These are phyloP conservation scores for Wolfiporia cocos DNA, from an alignment of 1,284 basidiomycete species.

Conservation along the genomic window DNA sequence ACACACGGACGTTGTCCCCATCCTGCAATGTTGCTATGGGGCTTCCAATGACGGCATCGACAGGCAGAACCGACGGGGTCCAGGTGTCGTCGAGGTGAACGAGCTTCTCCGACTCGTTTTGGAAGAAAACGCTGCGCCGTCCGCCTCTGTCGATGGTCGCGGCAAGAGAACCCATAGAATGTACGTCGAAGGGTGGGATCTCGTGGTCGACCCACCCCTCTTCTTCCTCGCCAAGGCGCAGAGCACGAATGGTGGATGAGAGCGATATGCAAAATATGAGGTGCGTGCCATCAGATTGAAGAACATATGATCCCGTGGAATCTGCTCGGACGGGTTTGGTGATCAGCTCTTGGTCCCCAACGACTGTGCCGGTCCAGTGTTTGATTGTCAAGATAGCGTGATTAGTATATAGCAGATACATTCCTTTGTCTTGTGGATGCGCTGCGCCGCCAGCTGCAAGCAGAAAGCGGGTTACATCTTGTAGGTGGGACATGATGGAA, in stretches of 20 bases:
- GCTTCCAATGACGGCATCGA: background rate
- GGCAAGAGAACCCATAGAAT: conserved; percentile 1
- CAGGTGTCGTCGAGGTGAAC: conserved; percentile 3
- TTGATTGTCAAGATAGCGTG: conserved; percentile 1
- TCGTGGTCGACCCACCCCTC: conserved; percentile 6
- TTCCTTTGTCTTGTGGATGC: conserved; percentile 1
- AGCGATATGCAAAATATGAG: conserved; percentile 3
- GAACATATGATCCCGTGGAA: conserved; percentile 4
- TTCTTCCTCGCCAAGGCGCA: conserved; percentile 5
- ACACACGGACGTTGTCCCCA: conserved; percentile 1
- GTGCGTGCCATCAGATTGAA: background rate
- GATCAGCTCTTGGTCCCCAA: conserved; percentile 5
- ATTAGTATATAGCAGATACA: conserved; percentile 6
- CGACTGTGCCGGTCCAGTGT: conserved; percentile 3
- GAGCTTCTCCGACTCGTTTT: conserved; percentile 1
- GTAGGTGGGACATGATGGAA: conserved; percentile 10
- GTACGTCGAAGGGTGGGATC: conserved; percentile 1
- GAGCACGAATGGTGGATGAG: background rate
- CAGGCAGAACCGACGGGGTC: conserved; percentile 1
- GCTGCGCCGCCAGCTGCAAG: conserved; percentile 5
- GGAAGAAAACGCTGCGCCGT: conserved; percentile 3
- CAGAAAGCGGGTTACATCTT: conserved; percentile 7
- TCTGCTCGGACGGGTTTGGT: conserved; percentile 1
- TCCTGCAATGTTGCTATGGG: background rate
- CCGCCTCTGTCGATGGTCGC: conserved; percentile 1